phyloP scores from a whole-genome alignment of 2,329 filamentous ascomycete genomes.

The Fusarium pininemorale region DNA sequence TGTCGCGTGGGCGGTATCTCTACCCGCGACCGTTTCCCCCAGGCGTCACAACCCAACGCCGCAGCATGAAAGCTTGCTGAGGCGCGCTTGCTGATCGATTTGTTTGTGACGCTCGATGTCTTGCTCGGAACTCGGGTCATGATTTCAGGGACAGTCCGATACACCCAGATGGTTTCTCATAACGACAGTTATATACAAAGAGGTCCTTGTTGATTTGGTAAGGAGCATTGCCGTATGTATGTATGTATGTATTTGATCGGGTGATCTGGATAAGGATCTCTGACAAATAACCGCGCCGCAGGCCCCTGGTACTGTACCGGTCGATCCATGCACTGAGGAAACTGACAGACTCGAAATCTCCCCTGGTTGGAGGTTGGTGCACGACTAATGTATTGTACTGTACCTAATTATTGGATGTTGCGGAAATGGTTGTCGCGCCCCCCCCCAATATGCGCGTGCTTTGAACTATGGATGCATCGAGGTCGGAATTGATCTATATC shows the following conservation, averaged over 20 bases:
- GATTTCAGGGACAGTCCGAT: background rate
- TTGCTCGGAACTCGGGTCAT: background rate
- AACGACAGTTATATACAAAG: background rate
- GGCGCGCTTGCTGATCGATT: constrained; percentile 18
- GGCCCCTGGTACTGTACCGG: constrained; percentile 19
- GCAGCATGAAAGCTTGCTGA: constrained; percentile 21
- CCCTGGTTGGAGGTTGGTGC: constrained; percentile 10
- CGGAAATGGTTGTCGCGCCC: constrained; percentile 1
- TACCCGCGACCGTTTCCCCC: constrained; percentile 32
- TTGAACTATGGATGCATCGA: constrained; percentile 17
- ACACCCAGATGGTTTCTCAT: background rate
- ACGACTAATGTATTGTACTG: background rate
- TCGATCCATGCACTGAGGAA: constrained; percentile 33
- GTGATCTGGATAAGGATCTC: constrained; percentile 17
- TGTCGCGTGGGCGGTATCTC: constrained; percentile 30
- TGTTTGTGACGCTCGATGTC: constrained; percentile 6
- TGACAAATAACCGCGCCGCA: constrained; percentile 26
- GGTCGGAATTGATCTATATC: constrained; percentile 5
- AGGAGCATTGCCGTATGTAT: constrained; percentile 3
- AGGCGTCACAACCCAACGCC: constrained; percentile 20
- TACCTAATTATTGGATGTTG: background rate
- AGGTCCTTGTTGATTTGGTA: background rate
- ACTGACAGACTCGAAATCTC: constrained; percentile 24
- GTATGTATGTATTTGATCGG: constrained; percentile 2
- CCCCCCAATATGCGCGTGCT: constrained; percentile 3